These are phyloP conservation scores for Akanthomyces dipterigenus DNA, from an alignment of 2,329 filamentous ascomycete species.

Conservation along the genomic window DNA sequence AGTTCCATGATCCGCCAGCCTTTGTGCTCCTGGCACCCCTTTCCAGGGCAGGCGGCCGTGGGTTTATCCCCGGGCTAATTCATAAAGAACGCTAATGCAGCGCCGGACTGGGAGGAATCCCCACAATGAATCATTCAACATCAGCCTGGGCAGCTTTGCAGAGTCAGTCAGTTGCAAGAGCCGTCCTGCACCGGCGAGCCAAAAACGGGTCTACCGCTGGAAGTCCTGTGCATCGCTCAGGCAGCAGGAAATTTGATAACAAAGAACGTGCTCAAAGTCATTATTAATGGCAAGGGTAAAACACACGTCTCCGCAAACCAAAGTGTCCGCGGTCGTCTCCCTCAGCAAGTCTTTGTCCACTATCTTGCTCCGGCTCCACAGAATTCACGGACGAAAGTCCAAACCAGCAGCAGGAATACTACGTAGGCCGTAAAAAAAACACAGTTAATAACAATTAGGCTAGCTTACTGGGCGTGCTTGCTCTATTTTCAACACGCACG, in stretches of 20 bases:
- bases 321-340: background rate
- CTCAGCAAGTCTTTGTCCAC: background rate
- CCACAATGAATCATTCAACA: slow-evolving; percentile 12
- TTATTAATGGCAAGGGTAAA: background rate
- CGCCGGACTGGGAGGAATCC: background rate
- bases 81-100: background rate
- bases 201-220: background rate
- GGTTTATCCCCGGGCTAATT: background rate
- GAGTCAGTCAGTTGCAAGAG: background rate
- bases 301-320: background rate
- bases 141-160: background rate
- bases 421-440: background rate
- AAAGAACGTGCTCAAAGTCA: background rate
- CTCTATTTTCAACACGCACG: background rate
- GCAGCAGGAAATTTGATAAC: background rate
- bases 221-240: background rate
- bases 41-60: background rate
- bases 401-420: background rate
- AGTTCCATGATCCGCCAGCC: background rate
- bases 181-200: background rate
- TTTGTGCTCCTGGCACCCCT: background rate
- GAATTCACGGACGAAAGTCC: background rate
- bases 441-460: background rate
- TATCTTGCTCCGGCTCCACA: background rate
- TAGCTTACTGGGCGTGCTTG: background rate